Evolutionary conservation across 148 eudicot species (phyloP).

Genomic region (Camellia lanceoleosa): DNA sequence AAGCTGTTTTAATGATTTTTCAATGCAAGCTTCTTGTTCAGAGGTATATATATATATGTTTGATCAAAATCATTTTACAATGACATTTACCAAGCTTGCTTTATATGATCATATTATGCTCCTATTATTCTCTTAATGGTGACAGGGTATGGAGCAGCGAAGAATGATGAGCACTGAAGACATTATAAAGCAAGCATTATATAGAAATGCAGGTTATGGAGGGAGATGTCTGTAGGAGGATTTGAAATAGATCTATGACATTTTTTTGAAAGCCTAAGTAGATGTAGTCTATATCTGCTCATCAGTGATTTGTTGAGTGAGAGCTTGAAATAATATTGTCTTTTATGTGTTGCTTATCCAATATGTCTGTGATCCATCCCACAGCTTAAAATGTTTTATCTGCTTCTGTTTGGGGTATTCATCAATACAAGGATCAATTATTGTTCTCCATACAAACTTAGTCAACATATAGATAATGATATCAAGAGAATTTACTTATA

Average conservation of each 20-base stretch:
- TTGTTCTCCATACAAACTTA: background rate
- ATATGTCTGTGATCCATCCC: background rate
- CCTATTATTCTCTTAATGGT: too few species aligned
- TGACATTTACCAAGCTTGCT: too few species aligned
- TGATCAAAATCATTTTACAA: too few species aligned
- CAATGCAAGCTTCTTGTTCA: too few species aligned
- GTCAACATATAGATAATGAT: too few species aligned
- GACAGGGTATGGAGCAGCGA: too few species aligned
- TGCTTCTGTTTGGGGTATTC: background rate
- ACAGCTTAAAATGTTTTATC: background rate
- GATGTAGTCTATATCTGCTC: background rate
- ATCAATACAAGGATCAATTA: background rate
- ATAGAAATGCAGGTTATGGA: slow-evolving; percentile 45
- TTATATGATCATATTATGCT: too few species aligned
- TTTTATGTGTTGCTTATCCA: background rate
- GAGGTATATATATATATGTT: too few species aligned
- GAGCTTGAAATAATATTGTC: background rate
- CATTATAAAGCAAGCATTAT: background rate
- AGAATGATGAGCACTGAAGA: too few species aligned
- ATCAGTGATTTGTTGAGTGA: background rate
- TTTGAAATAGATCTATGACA: background rate
- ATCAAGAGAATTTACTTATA: too few species aligned
- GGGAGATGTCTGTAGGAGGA: slow-evolving; percentile 36
- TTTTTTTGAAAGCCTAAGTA: background rate
- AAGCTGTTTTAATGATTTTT: too few species aligned